phyloP scores from a whole-genome alignment of 768 basidiomycete species.

The Imleria badia region DNA sequence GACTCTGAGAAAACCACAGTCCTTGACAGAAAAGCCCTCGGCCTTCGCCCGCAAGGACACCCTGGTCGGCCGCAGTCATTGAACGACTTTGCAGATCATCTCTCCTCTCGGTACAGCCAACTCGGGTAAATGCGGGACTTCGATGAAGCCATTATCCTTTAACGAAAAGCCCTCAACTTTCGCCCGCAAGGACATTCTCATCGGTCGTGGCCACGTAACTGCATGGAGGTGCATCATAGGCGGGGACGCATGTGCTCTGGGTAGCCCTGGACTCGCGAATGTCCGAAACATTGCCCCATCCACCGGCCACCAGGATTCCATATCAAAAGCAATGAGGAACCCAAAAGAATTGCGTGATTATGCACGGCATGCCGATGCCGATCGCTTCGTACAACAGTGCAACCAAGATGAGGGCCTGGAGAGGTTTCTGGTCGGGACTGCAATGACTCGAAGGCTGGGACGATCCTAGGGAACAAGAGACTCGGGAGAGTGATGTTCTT shows the following conservation, averaged over 20 bases:
- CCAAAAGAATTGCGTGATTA: slow-evolving; percentile 66
- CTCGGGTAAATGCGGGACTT: too few species aligned
- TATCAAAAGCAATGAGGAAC: slow-evolving; percentile 76
- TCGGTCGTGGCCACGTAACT: too few species aligned
- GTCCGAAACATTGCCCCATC: slow-evolving; percentile 69
- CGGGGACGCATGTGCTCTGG: not conserved
- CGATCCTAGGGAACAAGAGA: slow-evolving; percentile 70
- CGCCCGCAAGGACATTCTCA: too few species aligned
- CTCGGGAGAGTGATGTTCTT: slow-evolving; percentile 61
- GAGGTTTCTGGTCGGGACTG: not conserved
- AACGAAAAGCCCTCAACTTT: too few species aligned
- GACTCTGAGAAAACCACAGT: too few species aligned
- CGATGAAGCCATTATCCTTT: too few species aligned
- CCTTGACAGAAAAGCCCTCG: too few species aligned
- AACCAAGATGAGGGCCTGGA: slow-evolving; percentile 64
- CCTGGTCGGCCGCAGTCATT: too few species aligned
- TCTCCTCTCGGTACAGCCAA: too few species aligned
- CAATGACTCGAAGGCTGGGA: slow-evolving; percentile 55
- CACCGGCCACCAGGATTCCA: slow-evolving; percentile 68
- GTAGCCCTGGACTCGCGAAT: slow-evolving; percentile 48
- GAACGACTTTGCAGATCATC: too few species aligned
- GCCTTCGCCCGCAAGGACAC: too few species aligned
- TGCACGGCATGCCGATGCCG: slow-evolving; percentile 53
- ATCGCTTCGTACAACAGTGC: slow-evolving; percentile 57
- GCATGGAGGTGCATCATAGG: not conserved